Percentiles rank a stretch among this genome's conserved stretches.
Conservation (phyloP, 164 flowering plant species). For the Annona squamosa region DNA sequence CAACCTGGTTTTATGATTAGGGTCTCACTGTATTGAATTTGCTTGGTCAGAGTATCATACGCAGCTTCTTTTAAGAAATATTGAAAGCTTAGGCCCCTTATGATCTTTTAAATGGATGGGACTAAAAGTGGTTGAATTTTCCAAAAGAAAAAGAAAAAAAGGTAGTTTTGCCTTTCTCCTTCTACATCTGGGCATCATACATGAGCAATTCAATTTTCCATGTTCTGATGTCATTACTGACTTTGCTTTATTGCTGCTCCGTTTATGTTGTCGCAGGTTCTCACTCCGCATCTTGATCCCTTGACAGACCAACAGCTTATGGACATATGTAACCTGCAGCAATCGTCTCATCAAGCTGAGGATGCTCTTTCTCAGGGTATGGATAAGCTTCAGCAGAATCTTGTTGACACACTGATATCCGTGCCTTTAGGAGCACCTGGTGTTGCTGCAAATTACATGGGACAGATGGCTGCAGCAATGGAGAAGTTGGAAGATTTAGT, state of each 20-base stretch:
- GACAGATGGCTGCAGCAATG: constrained; percentile 55
- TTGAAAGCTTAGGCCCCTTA: too few species aligned
- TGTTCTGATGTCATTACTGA: neutral
- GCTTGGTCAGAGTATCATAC: too few species aligned
- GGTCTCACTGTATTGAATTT: neutral
- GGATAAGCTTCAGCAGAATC: constrained; percentile 71
- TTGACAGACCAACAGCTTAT: constrained; percentile 57
- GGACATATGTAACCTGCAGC: constrained; percentile 49
- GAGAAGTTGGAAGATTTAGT: constrained; percentile 66
- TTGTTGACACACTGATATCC: constrained; percentile 49
- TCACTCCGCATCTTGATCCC: constrained; percentile 62
- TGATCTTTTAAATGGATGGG: neutral
- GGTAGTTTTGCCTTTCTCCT: neutral
- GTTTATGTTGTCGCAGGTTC: constrained; percentile 48
- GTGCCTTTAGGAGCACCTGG: constrained; percentile 38
- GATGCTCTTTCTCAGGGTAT: constrained; percentile 93
- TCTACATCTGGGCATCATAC: neutral
- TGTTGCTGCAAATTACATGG: constrained; percentile 39
- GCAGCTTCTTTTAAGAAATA: too few species aligned
- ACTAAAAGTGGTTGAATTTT: neutral
- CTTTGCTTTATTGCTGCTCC: neutral
- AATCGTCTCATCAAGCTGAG: constrained; percentile 92
- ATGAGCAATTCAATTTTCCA: neutral
- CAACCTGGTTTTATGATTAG: neutral
- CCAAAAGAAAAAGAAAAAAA: neutral